These are phyloP conservation scores for Alternaria panax DNA, from an alignment of 2,329 filamentous ascomycete species.

Conservation along the genomic window DNA sequence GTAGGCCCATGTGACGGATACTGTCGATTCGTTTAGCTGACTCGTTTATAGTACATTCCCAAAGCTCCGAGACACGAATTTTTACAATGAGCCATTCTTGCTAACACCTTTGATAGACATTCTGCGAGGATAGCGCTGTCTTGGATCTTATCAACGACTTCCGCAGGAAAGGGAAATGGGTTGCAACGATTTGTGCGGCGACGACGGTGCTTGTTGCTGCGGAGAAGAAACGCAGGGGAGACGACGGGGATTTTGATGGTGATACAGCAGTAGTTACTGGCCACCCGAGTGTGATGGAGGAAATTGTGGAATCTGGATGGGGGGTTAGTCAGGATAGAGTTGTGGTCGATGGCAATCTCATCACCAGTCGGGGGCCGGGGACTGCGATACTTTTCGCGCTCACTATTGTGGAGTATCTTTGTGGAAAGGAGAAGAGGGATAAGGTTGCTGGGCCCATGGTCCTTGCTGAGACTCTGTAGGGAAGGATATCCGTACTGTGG, in stretches of 20 bases:
- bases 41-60: too few species aligned
- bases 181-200: constrained; percentile 50
- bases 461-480: constrained; percentile 41
- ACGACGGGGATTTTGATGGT: too few species aligned
- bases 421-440: constrained; percentile 56
- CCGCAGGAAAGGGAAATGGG: constrained; percentile 38
- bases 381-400: constrained; percentile 50
- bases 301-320: constrained; percentile 44
- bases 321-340: constrained; percentile 47
- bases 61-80: too few species aligned
- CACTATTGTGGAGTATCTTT: constrained; percentile 48
- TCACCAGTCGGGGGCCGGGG: constrained; percentile 50
- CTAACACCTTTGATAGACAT: too few species aligned
- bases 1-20: too few species aligned
- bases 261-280: constrained; percentile 39
- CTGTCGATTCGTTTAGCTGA: too few species aligned
- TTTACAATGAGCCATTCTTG: too few species aligned
- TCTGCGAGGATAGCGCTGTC: constrained; percentile 32
- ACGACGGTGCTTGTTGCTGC: constrained; percentile 49
- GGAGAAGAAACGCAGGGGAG: constrained; percentile 24
- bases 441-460: constrained; percentile 60
- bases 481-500: neutral
- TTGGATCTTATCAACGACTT: constrained; percentile 43
- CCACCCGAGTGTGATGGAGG: constrained; percentile 49
- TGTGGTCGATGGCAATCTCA: constrained; percentile 45